Evolutionary conservation across 345 rosid genomes (phyloP), one percentile per base, ranked within the genome.

Genomic region (Angophora floribunda): DNA sequence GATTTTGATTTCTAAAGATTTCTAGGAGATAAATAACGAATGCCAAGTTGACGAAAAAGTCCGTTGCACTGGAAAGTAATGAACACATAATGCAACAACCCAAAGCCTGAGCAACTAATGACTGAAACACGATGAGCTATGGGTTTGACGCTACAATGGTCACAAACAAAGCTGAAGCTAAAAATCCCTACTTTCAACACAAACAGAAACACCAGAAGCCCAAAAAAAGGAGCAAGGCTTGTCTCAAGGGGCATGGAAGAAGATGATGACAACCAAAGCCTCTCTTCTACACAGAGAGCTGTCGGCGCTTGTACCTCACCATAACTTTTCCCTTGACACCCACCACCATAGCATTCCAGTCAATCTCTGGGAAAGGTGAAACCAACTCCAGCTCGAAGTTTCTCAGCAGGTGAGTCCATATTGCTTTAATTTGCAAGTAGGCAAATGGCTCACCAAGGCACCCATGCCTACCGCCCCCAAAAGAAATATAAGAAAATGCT

Each of bases 261-360:
- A 28, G 45, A 41, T 0, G 49, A 52, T 16, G 45, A 53, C 14
- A 5, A 19, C 67, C n/a, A 51, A 4, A 21, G 61, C 45, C 36
- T 51, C 36, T 49, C 15, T 7, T 19, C 50, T 85, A 87, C 17
- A 87, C 51, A 41, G 91, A 88, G 86, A 92, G 95, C 86, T 91
- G 90, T 52, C 94, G 92, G 7, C 96, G 87, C 94, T 96, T 96
- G 93, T 95, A 97, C 53, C 94, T 95, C 88, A 96, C 99, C 99
- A 98, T 97, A 88, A 98, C 99, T 86, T 93, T 94, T 80, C 96
- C 99, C 91, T 98, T 98, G 44, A 98, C 99, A 21, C 99, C 99
- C 55, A 98, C 99, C 30, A 98, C 99, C 99, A 98, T 98, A 6
- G 99, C 99, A 51, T 97, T 98, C 99, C 99, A 98, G 91, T 98